Percentiles rank a stretch among this genome's conserved stretches.
phyloP scores from a whole-genome alignment of 2,329 filamentous ascomycete genomes.

The Exophiala viscosa region DNA sequence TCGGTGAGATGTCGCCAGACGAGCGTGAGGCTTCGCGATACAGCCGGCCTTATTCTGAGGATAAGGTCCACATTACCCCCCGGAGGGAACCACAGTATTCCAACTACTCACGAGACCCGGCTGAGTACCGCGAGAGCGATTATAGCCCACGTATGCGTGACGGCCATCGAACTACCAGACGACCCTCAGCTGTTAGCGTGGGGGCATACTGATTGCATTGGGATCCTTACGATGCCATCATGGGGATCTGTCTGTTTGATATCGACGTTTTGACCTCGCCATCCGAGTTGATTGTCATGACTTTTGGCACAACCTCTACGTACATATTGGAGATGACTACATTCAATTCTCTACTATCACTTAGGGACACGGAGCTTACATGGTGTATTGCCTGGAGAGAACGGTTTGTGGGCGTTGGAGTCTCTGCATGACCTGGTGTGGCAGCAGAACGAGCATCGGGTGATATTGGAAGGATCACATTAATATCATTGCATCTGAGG shows the following conservation, averaged over 20 bases:
- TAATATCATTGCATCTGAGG: slow-evolving; percentile 4
- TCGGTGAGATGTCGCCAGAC: slow-evolving; percentile 19
- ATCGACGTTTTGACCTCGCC: neutral
- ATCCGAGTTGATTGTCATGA: neutral
- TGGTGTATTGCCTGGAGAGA: neutral
- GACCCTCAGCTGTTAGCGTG: slow-evolving; percentile 18
- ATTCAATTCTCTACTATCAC: too few species aligned
- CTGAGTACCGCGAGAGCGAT: slow-evolving; percentile 15
- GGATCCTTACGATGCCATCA: neutral
- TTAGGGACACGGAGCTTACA: too few species aligned
- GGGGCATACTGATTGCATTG: slow-evolving; percentile 12
- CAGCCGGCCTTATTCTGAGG: slow-evolving; percentile 13
- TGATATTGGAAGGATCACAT: neutral
- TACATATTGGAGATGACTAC: slow-evolving; percentile 10
- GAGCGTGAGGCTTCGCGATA: slow-evolving; percentile 18
- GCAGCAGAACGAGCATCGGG: neutral
- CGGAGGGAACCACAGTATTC: slow-evolving; percentile 17
- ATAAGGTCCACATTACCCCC: slow-evolving; percentile 18
- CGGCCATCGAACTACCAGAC: slow-evolving; percentile 11
- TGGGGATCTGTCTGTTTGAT: neutral
- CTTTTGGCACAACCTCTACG: slow-evolving; percentile 2
- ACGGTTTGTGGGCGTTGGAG: neutral
- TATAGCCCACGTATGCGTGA: slow-evolving; percentile 16
- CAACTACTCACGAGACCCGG: slow-evolving; percentile 6
- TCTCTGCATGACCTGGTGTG: neutral